These are phyloP conservation scores for Venturia carpophila DNA, from an alignment of 2,329 filamentous ascomycete species.

Conservation along the genomic window DNA sequence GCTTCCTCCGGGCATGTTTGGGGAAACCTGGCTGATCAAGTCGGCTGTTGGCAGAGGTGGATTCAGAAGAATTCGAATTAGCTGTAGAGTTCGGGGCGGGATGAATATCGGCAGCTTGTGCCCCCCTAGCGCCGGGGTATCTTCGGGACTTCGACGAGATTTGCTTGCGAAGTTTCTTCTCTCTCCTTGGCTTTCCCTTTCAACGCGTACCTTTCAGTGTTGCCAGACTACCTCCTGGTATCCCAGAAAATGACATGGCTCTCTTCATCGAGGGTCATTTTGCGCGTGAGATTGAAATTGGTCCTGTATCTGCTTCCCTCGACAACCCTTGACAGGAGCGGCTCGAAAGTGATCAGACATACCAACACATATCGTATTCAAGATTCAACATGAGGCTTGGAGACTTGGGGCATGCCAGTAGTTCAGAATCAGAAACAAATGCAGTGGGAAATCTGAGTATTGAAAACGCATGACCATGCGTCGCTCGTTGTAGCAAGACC, in stretches of 20 bases:
- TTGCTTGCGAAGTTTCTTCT: not conserved
- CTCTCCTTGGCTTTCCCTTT: not conserved
- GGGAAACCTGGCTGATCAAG: not conserved
- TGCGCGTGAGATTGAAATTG: constrained; percentile 37
- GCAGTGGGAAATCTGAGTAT: too few species aligned
- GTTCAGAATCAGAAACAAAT: too few species aligned
- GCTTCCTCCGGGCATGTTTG: not conserved
- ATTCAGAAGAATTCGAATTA: too few species aligned
- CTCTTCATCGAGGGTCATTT: constrained; percentile 25
- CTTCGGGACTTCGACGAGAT: constrained; percentile 1
- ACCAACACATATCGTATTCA: not conserved
- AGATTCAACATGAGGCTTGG: not conserved
- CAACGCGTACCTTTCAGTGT: constrained; percentile 26
- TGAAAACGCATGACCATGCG: too few species aligned
- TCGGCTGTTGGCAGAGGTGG: not conserved
- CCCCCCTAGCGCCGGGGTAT: not conserved
- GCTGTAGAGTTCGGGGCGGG: too few species aligned
- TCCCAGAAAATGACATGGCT: constrained; percentile 14
- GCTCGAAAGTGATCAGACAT: constrained; percentile 31
- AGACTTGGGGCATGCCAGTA: too few species aligned
- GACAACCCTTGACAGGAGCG: constrained; percentile 42
- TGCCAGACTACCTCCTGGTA: constrained; percentile 2
- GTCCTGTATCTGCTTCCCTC: constrained; percentile 47
- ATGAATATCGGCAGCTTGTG: too few species aligned
- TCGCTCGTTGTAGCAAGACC: too few species aligned